Conservation (phyloP, 1,284 basidiomycete genomes). For the Leccinum fallax region DNA sequence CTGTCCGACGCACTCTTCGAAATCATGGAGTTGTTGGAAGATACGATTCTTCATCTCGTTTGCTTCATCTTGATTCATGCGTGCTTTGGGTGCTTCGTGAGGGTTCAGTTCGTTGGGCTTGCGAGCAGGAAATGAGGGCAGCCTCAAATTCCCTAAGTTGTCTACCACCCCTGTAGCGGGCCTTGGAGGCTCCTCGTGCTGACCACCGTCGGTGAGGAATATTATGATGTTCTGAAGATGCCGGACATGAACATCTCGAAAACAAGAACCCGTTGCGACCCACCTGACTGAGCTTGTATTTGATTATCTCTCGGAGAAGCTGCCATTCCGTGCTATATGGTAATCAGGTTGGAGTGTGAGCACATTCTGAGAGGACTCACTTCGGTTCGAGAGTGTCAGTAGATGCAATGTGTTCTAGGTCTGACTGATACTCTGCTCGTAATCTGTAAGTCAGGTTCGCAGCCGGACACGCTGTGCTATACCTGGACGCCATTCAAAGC, state of each 20-base stretch:
- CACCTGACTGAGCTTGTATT: conserved; percentile 68
- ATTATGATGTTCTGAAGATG: conserved; percentile 55
- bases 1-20: conserved; percentile 63
- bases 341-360: conserved; percentile 13
- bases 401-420: conserved; percentile 68
- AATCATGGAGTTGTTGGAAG: conserved; percentile 71
- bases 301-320: conserved; percentile 70
- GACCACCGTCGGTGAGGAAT: conserved; percentile 52
- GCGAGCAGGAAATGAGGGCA: conserved; percentile 79
- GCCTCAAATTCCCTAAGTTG: conserved; percentile 65
- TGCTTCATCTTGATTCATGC: conserved; percentile 67
- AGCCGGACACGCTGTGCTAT: conserved; percentile 11
- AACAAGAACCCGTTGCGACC: conserved; percentile 12
- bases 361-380: conserved; percentile 42
- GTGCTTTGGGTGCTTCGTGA: conserved; percentile 57
- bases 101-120: conserved; percentile 50
- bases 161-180: conserved; percentile 26
- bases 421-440: conserved; percentile 57
- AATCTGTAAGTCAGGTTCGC: conserved; percentile 14
- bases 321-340: conserved; percentile 71
- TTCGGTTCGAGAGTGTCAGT: conserved; percentile 65
- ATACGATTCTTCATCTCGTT: conserved; percentile 60
- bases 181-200: conserved; percentile 16
- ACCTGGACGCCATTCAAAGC: conserved; percentile 54
- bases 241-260: neutral